These are phyloP conservation scores for Butyriboletus appendiculatus DNA, from an alignment of 1,284 basidiomycete genomes.

Conservation along the genomic window DNA sequence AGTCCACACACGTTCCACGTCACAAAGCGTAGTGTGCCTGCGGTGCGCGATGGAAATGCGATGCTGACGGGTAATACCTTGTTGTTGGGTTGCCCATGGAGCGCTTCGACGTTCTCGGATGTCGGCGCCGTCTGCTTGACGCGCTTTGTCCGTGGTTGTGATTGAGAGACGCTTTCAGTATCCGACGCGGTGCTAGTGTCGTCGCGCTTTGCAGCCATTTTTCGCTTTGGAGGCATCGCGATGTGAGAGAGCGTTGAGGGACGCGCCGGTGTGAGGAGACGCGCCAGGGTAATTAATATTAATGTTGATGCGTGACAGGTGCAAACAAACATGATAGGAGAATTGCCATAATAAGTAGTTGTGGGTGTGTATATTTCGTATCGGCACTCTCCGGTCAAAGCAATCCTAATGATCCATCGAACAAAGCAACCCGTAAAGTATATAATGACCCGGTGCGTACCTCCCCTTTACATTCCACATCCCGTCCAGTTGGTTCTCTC, in stretches of 20 bases:
- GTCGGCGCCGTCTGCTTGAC: constrained; percentile 24
- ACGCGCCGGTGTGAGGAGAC: constrained; percentile 2
- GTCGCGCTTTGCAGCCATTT: constrained; percentile 20
- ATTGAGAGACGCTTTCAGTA: constrained; percentile 12
- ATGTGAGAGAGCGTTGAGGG: background rate
- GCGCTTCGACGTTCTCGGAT: constrained; percentile 17
- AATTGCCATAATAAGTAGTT: background rate
- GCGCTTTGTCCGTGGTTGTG: constrained; percentile 27
- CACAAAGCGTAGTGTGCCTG: constrained; percentile 56
- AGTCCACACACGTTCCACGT: constrained; percentile 79
- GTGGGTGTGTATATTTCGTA: constrained; percentile 15
- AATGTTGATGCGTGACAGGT: background rate
- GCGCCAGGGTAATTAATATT: background rate
- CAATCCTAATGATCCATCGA: background rate
- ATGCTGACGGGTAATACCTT: constrained; percentile 68
- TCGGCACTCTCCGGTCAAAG: constrained; percentile 3
- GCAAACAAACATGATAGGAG: constrained; percentile 4
- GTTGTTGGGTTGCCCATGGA: constrained; percentile 67
- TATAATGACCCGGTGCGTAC: background rate
- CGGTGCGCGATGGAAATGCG: constrained; percentile 51
- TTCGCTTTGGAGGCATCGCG: constrained; percentile 36
- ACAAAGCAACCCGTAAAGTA: background rate
- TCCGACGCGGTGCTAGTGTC: constrained; percentile 20
- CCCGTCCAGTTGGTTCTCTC: background rate
- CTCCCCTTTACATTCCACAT: background rate